Evolutionary conservation across 1,284 basidiomycete genomes (phyloP), one percentile per base, ranked within the genome.

Genomic region (Moesziomyces antarcticus): DNA sequence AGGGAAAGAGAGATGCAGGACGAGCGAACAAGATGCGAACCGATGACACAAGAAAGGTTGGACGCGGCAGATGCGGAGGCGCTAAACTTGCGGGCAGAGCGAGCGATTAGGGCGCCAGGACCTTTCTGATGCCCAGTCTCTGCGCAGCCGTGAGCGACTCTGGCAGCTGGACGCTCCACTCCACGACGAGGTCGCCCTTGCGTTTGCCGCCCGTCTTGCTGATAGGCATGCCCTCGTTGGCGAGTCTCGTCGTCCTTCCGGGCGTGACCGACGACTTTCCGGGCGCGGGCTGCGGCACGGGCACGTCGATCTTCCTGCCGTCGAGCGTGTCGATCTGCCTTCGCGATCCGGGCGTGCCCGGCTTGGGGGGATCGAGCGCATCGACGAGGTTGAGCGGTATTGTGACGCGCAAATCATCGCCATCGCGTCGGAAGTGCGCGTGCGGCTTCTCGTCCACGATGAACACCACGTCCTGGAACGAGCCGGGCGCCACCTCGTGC

Each of bases 181-280:
- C 75, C 1, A 83, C 75, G 25, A 84, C 75, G 20, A 84, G 53
- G 50, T 84, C 82, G 42, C 82, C 82, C 56, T 78, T 78, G n/a
- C 48, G 60, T 42, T 77, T 71, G 7, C 81, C 81, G 10, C 65
- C 71, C 8, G 73, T 75, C 52, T 83, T 82, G 42, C 72, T 74
- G 49, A 84, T 82, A 1, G 82, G 82, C 81, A 84, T 82, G 2
- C 82, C 82, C 44, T 83, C 81, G 44, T 72, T 72, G 2, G 81
- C 75, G 43, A 84, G 55, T 27, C 80, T 73, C 3, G 81, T 83
- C n/a, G 79, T 79, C 48, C 74, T 73, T 5, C 81, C 81, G 5
- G 73, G 71, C 0, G 60, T 56, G 44, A 84, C 72, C 37, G 69
- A 71, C 0, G 72, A 79, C 48, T 65, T 66, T 6, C 77, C 82